Conservation (phyloP, 2,329 filamentous ascomycete species). For the Colletotrichum sp. region DNA sequence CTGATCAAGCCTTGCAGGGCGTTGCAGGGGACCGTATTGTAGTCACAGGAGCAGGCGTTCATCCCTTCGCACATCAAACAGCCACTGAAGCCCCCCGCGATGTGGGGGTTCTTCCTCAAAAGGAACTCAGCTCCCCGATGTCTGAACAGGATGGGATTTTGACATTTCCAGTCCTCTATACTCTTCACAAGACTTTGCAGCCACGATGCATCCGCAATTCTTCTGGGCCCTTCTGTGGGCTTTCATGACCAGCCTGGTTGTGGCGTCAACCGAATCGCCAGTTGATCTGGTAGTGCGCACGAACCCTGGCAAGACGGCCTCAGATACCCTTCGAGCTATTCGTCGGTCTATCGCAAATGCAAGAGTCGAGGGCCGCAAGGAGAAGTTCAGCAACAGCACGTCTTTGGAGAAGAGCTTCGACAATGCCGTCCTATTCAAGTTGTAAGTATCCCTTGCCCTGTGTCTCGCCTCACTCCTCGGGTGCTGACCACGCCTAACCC, state of each 20-base stretch:
- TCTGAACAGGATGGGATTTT: neutral
- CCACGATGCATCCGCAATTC: neutral
- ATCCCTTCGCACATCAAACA: neutral
- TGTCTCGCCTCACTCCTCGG: too few species aligned
- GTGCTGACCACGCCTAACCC: neutral
- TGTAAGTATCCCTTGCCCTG: conserved; percentile 21
- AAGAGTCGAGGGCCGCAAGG: neutral
- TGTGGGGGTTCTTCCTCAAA: neutral
- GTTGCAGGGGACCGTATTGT: neutral
- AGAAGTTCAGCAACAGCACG: conserved; percentile 28
- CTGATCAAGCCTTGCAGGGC: neutral
- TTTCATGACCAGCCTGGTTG: neutral
- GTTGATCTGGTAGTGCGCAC: neutral
- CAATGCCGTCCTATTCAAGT: conserved; percentile 39
- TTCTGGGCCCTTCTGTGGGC: neutral
- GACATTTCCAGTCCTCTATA: neutral
- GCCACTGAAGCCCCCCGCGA: neutral
- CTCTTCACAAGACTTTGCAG: neutral
- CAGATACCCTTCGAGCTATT: neutral
- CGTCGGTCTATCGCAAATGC: neutral
- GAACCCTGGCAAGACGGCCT: neutral
- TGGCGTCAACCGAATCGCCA: neutral
- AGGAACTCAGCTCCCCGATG: neutral
- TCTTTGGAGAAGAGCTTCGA: conserved; percentile 44
- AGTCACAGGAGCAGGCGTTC: neutral